Percentiles rank a stretch among this genome's conserved stretches.
Evolutionary conservation across 1,139 yeast genomes (phyloP).

Genomic region (Diutina mesorugosa): DNA sequence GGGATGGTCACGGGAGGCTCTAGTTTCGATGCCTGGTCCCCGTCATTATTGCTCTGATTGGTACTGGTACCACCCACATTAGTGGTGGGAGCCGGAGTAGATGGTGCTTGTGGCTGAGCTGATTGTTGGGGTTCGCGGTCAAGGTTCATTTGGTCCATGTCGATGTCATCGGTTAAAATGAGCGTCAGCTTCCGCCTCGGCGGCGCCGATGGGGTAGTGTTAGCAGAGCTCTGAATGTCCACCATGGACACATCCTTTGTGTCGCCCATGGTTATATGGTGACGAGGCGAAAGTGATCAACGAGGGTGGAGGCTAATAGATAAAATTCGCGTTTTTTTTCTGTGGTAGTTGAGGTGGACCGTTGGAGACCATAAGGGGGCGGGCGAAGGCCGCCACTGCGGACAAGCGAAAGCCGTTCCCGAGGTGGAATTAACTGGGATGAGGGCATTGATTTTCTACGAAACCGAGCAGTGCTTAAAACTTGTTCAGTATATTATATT

Average conservation of each 20-base stretch:
- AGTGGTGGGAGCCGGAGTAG: not conserved
- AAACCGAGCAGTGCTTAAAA: too few species aligned
- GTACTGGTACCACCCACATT: not conserved
- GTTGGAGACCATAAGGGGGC: not conserved
- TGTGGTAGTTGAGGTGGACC: not conserved
- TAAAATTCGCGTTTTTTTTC: not conserved
- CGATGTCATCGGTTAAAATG: constrained; percentile 27
- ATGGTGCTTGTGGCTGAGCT: not conserved
- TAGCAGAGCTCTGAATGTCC: constrained; percentile 21
- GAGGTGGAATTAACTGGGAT: not conserved
- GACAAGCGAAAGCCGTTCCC: too few species aligned
- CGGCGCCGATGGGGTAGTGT: constrained; percentile 4
- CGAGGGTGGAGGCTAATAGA: not conserved
- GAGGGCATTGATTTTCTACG: too few species aligned
- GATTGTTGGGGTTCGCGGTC: constrained; percentile 9
- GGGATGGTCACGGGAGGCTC: constrained; percentile 27
- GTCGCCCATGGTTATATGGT: not conserved
- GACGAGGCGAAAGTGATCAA: not conserved
- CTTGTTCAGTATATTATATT: too few species aligned
- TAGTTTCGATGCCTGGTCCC: constrained; percentile 14
- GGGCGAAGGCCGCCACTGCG: not conserved
- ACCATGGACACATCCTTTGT: constrained; percentile 28
- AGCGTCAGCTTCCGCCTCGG: constrained; percentile 27
- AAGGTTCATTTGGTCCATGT: constrained; percentile 25
- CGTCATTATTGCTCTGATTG: not conserved